Evolutionary conservation across 129 eudicot species (phyloP), one percentile per base, ranked within the genome.

Genomic region (Artemisia argyi): DNA sequence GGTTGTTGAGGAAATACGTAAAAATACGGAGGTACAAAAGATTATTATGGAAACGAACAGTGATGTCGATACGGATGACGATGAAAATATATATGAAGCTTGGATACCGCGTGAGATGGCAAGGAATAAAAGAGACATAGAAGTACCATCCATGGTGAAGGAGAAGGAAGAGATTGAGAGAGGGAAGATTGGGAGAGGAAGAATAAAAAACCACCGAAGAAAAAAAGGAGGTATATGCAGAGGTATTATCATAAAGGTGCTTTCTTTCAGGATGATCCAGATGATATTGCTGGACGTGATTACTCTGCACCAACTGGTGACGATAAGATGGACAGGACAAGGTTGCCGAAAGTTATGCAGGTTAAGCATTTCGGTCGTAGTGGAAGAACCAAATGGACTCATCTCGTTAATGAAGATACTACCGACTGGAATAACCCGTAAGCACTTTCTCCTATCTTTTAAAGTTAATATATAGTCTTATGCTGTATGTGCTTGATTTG

Each of bases 191-290:
- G 95, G 95, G 98, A 92, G 74, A 87, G 96, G 86, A 92, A 73
- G 85, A 92, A 92, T 35, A 90, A 90, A 2, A 89, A 83, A 75
- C 88, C 69, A 14, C 20, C 84, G 11, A 92, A 92, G 79, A 88
- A 83, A 66, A 92, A 92, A 70, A 89, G 96, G 98, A 78, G 84
- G 75, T 92, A 87, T 62, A 92, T 92, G 98, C 98, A 92, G 95
- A 92, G 87, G 75, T 92, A 92, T 76, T 92, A 85, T 80, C 98
- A 92, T 69, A 89, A 85, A 69, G 98, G 96, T 85, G 95, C 94
- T 50, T 92, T 89, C 88, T 92, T 86, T 55, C 96, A 89, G 76
- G 28, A 84, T 5, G 79, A 89, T 68, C 74, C 94, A 17, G 94
- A 89, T 83, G 96, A 92, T 61, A 77, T 61, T 7, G 81, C 96